Base-by-base conservation (phyloP, 495 filamentous ascomycete genomes). In the Annulohypoxylon maeteangense region DNA sequence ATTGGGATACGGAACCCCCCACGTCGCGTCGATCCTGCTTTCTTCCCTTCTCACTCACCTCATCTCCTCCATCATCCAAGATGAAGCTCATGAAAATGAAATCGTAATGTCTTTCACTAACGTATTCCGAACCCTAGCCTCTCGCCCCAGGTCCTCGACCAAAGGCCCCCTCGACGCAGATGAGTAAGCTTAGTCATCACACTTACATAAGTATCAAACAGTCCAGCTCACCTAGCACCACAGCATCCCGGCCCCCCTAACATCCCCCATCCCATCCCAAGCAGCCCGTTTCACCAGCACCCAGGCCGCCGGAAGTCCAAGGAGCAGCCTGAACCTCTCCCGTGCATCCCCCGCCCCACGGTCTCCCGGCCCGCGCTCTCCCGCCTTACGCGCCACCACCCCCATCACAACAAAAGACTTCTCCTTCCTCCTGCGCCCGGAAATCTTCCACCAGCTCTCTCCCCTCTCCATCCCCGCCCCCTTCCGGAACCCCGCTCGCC, bases 401-500 rank as follows among this genome's bases (percentile, higher is more conserved):
- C 68, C 69, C 11, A 51, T 76, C 22, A 62, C 77, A 29, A 81
- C 83, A 38, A 92, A 91, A 74, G 92, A 97, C 80, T 90, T 95
- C 72, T 88, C 87, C 50, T 95, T 89, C 79, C 88, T 97, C 63
- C 86, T 94, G 18, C 85, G 89, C 34, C 92, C 92, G 2, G 87
- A 90, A 67, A 89, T 92, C 68, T 98, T 91, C 83, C 95, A 95
- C 79, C 88, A 90, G 2, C 85, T 96, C 29, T 87, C 90, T 2
- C 86, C 89, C 0, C 81, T 87, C 25, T 83, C 89, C 71, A 84
- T 91, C 32, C 91, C 92, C 0, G 78, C 85, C 10, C 81, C 91
- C n/a, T 89, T 93, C 78, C 82, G 84, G 57, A 76, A 81, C 71
- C 77, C 83, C 0, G 23, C 77, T 45, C 73, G 79, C 53, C 82